Base-by-base conservation (phyloP, 1,139 yeast genomes). In the Debaryomyces fabryi region DNA sequence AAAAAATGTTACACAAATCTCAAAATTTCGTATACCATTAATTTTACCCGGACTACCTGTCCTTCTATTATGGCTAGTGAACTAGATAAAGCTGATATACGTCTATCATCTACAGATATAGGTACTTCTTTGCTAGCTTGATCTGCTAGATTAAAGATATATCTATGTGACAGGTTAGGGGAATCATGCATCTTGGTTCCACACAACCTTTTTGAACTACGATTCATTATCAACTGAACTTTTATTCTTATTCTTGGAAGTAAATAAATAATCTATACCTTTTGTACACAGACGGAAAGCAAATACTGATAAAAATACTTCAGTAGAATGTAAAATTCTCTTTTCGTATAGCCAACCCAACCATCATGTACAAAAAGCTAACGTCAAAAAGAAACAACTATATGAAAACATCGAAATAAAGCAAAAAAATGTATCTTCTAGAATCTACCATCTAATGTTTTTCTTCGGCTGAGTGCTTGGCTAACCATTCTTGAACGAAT, bases 401-500 rank as follows among this genome's bases (percentile, higher is more conserved):
- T 25, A 27, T 12, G 35, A 23, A n/a, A 30, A 30, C 24, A 40
- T 18, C 27, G 43, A 40, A 40, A 40, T 40, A 40, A 40, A 40
- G 18, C 32, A 37, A 37, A 30, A 18, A 32, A 27, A 18, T 30
- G 33, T 40, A 29, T 40, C n/a, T 40, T 40, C 43, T 40, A 40
- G 18, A 35, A 35, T 35, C 38, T 20, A 35, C 25, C 24, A 20
- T 35, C 35, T 69, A 71, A 58, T 72, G 78, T 59, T 70, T 70
- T 57, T 67, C 64, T 49, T 63, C 68, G 30, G 51, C 52, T 25
- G 58, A 47, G 58, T 72, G 67, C 60, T 73, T 73, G 50, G 74
- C 68, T 57, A 73, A 72, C 64, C 67, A 73, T 49, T 71, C 76
- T 60, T 69, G 65, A 51, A 73, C 71, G 75, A 86, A 92, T 71